Evolutionary conservation across 1,284 basidiomycete genomes (phyloP), one percentile per base, ranked within the genome.

Genomic region (Ceratobasidium papillatum): DNA sequence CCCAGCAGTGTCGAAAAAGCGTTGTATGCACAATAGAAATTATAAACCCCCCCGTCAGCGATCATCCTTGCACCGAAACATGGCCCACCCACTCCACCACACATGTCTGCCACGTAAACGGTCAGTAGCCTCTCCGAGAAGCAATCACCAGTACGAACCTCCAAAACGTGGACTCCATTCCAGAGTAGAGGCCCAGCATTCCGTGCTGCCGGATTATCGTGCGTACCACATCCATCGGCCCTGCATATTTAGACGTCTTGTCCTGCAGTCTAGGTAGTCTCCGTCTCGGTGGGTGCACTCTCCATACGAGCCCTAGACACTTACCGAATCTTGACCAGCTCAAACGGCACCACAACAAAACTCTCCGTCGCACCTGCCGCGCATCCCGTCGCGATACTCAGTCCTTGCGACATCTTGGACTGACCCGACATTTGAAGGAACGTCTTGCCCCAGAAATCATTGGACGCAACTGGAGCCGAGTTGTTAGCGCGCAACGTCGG

Each of bases 81-180:
- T 1, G 43, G 47, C 5, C 38, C 30, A 65, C 79, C 75, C 69
- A 80, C 80, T 94, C 92, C 93, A 94, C 87, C 90, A 93, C 52
- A 94, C 79, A 81, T 96, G 92, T 82, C 94, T 91, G 75, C 54
- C 54, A 56, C 54, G 69, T 49, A 68, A 64, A 36, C 4, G 34
- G 59, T 72, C 47, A 51, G 27, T 25, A 12, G 45, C 45, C 45
- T 47, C 36, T 56, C 62, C 11, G n/a, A 56, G 54, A 56, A 56
- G 59, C 59, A 36, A 22, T 22, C 25, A 2, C 36, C 34, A n/a
- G 30, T 17, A 79, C 82, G 34, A 75, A 92, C 93, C 94, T 89
- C 96, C 96, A 98, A 84, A 98, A 96, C 0, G 96, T 98, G 11
- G 94, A 89, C 82, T 98, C 96, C 92, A 98, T 96, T 41, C 96